phyloP scores from a whole-genome alignment of 2,329 filamentous ascomycete genomes.

The Penicillium concentricum region DNA sequence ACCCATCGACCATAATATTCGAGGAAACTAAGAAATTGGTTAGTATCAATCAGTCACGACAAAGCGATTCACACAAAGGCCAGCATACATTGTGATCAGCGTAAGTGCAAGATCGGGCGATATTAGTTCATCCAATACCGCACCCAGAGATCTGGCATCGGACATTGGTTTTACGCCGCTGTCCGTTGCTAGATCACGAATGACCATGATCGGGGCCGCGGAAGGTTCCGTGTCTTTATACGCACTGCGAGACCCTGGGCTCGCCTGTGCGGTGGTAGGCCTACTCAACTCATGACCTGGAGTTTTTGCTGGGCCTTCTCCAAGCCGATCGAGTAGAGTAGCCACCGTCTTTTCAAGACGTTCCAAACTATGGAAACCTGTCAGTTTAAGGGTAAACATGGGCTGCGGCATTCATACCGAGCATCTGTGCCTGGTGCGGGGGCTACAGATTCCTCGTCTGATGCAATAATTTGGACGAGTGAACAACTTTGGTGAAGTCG shows the following conservation, averaged over 20 bases:
- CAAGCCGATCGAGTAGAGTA: slow-evolving; percentile 17
- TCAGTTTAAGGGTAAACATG: not conserved
- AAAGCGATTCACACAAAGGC: not conserved
- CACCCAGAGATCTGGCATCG: slow-evolving; percentile 12
- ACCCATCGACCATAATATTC: slow-evolving; percentile 48
- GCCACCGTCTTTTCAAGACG: slow-evolving; percentile 18
- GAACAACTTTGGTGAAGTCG: slow-evolving; percentile 39
- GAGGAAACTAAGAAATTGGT: slow-evolving; percentile 33
- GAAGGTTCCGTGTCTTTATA: slow-evolving; percentile 17
- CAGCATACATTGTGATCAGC: slow-evolving; percentile 26
- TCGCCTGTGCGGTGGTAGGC: slow-evolving; percentile 11
- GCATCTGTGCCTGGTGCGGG: slow-evolving; percentile 13
- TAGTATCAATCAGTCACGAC: not conserved
- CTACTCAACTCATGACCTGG: slow-evolving; percentile 6
- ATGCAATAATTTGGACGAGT: slow-evolving; percentile 14
- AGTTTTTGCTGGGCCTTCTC: slow-evolving; percentile 11
- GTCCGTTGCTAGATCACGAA: slow-evolving; percentile 21
- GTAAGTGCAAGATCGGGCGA: slow-evolving; percentile 28
- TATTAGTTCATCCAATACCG: slow-evolving; percentile 20
- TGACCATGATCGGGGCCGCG: slow-evolving; percentile 21
- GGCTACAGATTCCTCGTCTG: slow-evolving; percentile 1
- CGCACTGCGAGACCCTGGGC: slow-evolving; percentile 8
- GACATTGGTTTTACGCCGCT: slow-evolving; percentile 7
- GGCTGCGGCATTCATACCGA: slow-evolving; percentile 11
- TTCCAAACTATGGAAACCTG: slow-evolving; percentile 11